phyloP scores from a whole-genome alignment of 805 yeast species.

The Wickerhamomyces strasburgensis region DNA sequence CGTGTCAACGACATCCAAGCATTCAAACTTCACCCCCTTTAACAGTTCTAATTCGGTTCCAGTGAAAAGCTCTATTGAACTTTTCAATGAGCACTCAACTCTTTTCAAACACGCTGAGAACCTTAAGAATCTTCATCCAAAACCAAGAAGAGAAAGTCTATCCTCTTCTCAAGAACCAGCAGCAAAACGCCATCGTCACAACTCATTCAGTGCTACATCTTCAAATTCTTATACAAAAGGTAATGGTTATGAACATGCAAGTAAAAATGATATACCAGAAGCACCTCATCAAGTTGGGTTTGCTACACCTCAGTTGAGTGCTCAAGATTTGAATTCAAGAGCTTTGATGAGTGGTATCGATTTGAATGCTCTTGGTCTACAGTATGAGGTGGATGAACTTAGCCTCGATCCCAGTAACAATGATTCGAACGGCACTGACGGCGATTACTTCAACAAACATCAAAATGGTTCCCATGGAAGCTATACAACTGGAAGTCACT shows the following conservation, averaged over 20 bases:
- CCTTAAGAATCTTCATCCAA: conserved; percentile 8
- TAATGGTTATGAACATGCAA: conserved; percentile 5
- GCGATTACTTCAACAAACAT: not conserved
- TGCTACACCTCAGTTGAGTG: conserved; percentile 71
- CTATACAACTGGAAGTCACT: not conserved
- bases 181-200: conserved; percentile 33
- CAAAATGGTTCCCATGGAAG: not conserved
- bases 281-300: conserved; percentile 72
- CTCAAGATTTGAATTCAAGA: conserved; percentile 36
- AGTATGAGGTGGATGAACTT: conserved; percentile 21
- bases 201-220: conserved; percentile 40
- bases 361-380: conserved; percentile 32
- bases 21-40: not conserved
- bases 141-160: conserved; percentile 6
- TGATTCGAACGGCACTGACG: not conserved
- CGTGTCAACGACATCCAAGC: not conserved
- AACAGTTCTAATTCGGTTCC: not conserved
- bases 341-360: conserved; percentile 34
- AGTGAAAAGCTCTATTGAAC: conserved; percentile 15
- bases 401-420: conserved; percentile 20
- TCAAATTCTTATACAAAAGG: conserved; percentile 30
- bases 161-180: conserved; percentile 5
- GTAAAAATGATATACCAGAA: conserved; percentile 25
- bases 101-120: conserved; percentile 26
- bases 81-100: conserved; percentile 21